Base-by-base conservation (phyloP, 73 alveolate genomes). In the Paramecium sonneborni region DNA sequence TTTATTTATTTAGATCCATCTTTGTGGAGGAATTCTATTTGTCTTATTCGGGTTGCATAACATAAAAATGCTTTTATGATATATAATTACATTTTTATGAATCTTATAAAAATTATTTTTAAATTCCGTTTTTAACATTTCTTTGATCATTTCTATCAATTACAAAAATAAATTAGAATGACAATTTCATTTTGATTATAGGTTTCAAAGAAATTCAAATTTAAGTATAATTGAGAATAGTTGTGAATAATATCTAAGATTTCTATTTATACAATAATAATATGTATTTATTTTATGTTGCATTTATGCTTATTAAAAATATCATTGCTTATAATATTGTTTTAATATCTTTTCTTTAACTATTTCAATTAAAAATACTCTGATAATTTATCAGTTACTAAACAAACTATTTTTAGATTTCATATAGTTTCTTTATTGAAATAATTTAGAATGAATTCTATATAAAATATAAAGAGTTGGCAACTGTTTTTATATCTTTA, bases 401-500 rank as follows among this genome's bases (percentile, higher is more conserved):
- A 26, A n/a, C 93, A n/a, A 41, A n/a, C 93, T 18, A 44, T 76
- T 85, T 41, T 46, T 52, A 28, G 38, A 23, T 28, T 58, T 68
- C 37, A 72, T 88, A 35, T 93, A 7, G 76, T 88, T 24, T 88
- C 94, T 6, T 82, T 70, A 52, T 35, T 88, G 52, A 68, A 44
- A n/a, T 70, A 21, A 93, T 91, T 26, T 96, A 95, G 85, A 76
- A 69, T 43, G 98, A 96, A 85, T 82, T 96, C 68, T 87, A 90
- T 52, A 86, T 88, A 30, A 35, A 93, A 85, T 93, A 88, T 14
- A 95, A 93, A 85, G 90, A 85, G 23, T 57, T 96, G 15, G 99
- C 99, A 1, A 92, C 95, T 44, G 97, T 97, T 6, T 93, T 96
- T 20, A 68, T 96, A 26, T 93, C 98, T 1, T 67, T 96, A 55